Percentiles rank a stretch among this genome's conserved stretches.
These are phyloP conservation scores for Podaxis pistillaris DNA, from an alignment of 768 basidiomycete genomes.

Conservation along the genomic window DNA sequence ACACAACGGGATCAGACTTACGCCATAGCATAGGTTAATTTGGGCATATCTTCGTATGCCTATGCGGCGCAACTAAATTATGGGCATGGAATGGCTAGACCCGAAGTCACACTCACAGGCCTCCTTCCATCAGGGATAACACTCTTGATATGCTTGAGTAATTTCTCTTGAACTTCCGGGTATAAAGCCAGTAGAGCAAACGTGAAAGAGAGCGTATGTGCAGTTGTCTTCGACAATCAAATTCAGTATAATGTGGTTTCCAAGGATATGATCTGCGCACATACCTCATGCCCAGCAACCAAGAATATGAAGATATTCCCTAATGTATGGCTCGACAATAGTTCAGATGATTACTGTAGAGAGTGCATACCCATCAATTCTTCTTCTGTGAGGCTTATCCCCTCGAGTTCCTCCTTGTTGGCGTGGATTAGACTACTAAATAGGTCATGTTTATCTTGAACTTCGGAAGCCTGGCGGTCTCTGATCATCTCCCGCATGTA, in stretches of 20 bases:
- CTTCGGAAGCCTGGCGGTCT: conserved; percentile 34
- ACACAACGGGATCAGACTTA: conserved; percentile 19
- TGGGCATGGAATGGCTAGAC: not conserved
- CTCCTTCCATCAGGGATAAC: conserved; percentile 29
- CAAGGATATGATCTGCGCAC: not conserved
- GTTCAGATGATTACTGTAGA: not conserved
- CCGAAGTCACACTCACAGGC: conserved; percentile 25
- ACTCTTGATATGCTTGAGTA: conserved; percentile 32
- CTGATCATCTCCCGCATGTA: conserved; percentile 57
- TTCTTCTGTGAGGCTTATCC: conserved; percentile 36
- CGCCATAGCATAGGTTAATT: conserved; percentile 38
- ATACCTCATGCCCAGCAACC: conserved; percentile 62
- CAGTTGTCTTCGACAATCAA: conserved; percentile 28
- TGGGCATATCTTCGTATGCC: conserved; percentile 40
- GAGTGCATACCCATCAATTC: conserved; percentile 38
- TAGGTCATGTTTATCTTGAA: conserved; percentile 45
- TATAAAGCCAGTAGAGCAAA: conserved; percentile 41
- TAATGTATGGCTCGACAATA: conserved; percentile 11
- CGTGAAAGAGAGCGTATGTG: conserved; percentile 32
- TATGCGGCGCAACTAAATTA: conserved; percentile 12
- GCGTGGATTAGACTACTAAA: conserved; percentile 52
- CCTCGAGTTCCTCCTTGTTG: conserved; percentile 37
- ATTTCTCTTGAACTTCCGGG: conserved; percentile 33
- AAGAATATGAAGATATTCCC: conserved; percentile 51
- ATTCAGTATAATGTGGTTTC: not conserved